Base-by-base conservation (phyloP, 2,329 filamentous ascomycete genomes). In the Calonectria henricotiae region DNA sequence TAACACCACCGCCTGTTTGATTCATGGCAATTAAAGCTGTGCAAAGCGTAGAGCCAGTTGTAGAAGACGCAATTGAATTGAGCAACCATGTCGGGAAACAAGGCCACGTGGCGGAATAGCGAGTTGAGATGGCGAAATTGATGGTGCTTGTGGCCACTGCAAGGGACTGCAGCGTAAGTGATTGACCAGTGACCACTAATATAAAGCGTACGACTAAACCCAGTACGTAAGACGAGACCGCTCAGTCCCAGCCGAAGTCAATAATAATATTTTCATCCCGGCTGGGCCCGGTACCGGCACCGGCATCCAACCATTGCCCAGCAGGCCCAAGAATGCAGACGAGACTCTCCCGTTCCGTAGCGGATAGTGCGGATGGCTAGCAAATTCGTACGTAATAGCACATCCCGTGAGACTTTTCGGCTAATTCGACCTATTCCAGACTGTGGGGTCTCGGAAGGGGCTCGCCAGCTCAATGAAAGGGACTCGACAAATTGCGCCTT, bases 321-420 rank as follows among this genome's bases (percentile, higher is more conserved):
- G 32, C 30, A 55, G 13, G 20, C 35, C 51, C 30, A 13, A 25
- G 15, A 5, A 9, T 23, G n/a, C 37, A 23, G 46, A 25, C 12
- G 20, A 58, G 51, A 17, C 12, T 8, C 20, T 39, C 2, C 51
- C 20, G 32, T 39, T 20, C 20, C 51, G 32, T 23, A n/a, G 51
- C 7, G 51, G 51, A 11, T 39, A 58, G 20, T 58, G 32, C 20
- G 51, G 35, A 58, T 23, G 51, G 35, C 37, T 58, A 32, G 51
- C n/a, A 58, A 58, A 37, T 39, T 55, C 51, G 51, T 58, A 58
- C 51, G 51, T 58, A 58, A 58, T 58, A 58, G 51, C 51, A 58
- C 12, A n/a, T 27, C 20, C 17, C 6, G 20, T 35, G 51, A 58
- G 35, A 58, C 35, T 20, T 39, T 39, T 58, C 51, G 51, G 51